Percentiles rank a stretch among this genome's conserved stretches.
Conservation (phyloP, 1,139 yeast genomes). For the Spathaspora sp. region DNA sequence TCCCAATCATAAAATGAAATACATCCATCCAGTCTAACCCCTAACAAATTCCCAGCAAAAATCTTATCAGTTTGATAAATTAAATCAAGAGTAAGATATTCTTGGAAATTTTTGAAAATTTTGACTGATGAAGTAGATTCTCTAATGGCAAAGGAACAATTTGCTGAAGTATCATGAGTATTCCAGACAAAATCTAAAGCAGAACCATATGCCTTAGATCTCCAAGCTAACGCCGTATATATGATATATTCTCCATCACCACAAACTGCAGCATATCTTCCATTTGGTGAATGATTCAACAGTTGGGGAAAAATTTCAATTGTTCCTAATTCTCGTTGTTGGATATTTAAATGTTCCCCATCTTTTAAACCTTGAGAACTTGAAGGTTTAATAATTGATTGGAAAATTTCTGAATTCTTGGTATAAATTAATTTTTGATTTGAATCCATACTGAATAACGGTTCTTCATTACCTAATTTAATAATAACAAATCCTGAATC, state of each 20-base stretch:
- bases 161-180: slow-evolving; percentile 66
- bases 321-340: slow-evolving; percentile 85
- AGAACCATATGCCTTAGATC: slow-evolving; percentile 89
- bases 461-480: slow-evolving; percentile 91
- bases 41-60: slow-evolving; percentile 83
- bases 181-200: slow-evolving; percentile 92
- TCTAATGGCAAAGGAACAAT: slow-evolving; percentile 81
- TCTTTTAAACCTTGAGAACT: slow-evolving; percentile 67
- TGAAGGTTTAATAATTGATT: slow-evolving; percentile 73
- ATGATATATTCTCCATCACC: slow-evolving; percentile 98
- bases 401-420: slow-evolving; percentile 85
- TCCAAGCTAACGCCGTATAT: slow-evolving; percentile 97
- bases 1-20: slow-evolving; percentile 95
- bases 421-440: slow-evolving; percentile 90
- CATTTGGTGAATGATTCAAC: slow-evolving; percentile 91
- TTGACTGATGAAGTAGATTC: slow-evolving; percentile 66
- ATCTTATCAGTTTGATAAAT: slow-evolving; percentile 77
- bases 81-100: slow-evolving; percentile 64
- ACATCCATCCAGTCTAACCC: slow-evolving; percentile 78
- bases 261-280: slow-evolving; percentile 93
- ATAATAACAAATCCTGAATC: slow-evolving; percentile 90
- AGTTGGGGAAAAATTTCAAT: slow-evolving; percentile 91
- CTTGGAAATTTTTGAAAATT: slow-evolving; percentile 82
- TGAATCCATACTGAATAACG: slow-evolving; percentile 89
- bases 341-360: slow-evolving; percentile 74